Percentiles rank a stretch among this genome's conserved stretches.
phyloP scores from a whole-genome alignment of 495 filamentous ascomycete species.

The Aspergillus asperescens region DNA sequence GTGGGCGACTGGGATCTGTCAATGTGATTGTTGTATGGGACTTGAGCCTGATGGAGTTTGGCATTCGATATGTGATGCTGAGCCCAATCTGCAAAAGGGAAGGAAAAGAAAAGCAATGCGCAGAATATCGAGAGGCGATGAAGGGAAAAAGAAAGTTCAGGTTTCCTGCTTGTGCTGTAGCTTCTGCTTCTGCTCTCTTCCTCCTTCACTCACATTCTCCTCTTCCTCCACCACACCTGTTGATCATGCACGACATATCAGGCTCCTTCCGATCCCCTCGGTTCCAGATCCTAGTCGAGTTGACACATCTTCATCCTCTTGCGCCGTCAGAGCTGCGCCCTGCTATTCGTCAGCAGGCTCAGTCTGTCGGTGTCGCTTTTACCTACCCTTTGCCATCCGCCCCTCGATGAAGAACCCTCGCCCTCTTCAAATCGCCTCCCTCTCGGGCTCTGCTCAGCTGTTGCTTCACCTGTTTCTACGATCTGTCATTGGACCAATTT shows the following conservation, averaged over 20 bases:
- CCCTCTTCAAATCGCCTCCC: neutral
- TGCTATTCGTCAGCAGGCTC: slow-evolving; percentile 21
- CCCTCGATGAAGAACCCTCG: slow-evolving; percentile 16
- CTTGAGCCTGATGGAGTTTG: slow-evolving; percentile 5
- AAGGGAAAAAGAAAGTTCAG: slow-evolving; percentile 13
- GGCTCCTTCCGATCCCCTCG: slow-evolving; percentile 15
- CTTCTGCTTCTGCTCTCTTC: neutral
- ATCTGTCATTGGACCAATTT: slow-evolving; percentile 1
- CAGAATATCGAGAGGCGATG: neutral
- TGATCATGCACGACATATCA: slow-evolving; percentile 28
- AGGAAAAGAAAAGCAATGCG: neutral
- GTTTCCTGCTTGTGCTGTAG: neutral
- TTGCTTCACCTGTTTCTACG: neutral
- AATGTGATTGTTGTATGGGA: slow-evolving; percentile 8
- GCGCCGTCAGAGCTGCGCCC: slow-evolving; percentile 9
- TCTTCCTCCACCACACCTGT: slow-evolving; percentile 12
- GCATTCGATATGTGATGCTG: neutral
- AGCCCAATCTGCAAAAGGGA: neutral
- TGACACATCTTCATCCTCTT: slow-evolving; percentile 18
- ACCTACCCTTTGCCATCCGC: slow-evolving; percentile 8
- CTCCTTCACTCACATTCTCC: neutral
- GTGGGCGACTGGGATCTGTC: neutral
- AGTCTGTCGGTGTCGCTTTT: slow-evolving; percentile 12
- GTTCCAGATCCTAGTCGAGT: slow-evolving; percentile 15
- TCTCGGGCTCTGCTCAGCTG: neutral